Evolutionary conservation across 2,329 filamentous ascomycete species (phyloP).

Genomic region (Pseudocercospora pini-densiflorae): DNA sequence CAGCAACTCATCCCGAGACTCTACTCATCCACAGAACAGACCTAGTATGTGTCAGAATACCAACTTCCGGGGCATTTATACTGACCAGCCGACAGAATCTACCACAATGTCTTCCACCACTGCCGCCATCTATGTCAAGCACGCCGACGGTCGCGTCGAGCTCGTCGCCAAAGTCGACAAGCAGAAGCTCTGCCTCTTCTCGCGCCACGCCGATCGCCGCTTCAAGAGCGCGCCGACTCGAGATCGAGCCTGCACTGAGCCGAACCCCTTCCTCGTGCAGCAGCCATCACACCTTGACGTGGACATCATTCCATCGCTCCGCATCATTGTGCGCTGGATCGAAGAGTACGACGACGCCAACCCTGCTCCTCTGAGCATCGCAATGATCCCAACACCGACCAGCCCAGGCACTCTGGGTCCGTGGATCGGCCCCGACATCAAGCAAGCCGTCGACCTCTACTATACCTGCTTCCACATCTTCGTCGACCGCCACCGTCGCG

Average conservation of each 20-base stretch:
- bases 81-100: background rate
- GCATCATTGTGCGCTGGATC: conserved; percentile 1
- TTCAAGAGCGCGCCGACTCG: background rate
- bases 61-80: background rate
- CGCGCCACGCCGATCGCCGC: background rate
- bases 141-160: background rate
- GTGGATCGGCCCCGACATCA: background rate
- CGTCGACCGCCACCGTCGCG: background rate
- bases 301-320: background rate
- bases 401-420: background rate
- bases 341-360: background rate
- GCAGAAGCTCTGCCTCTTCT: conserved; percentile 3
- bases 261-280: background rate
- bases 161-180: conserved; percentile 1
- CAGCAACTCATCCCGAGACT: background rate
- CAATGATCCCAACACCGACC: background rate
- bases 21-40: background rate
- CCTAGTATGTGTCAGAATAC: background rate
- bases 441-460: conserved; percentile 2
- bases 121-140: conserved; percentile 8
- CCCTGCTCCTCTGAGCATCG: background rate
- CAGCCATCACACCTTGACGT: background rate
- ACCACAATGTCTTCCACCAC: background rate
- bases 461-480: background rate
- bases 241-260: background rate